Percentiles rank a stretch among this genome's conserved stretches.
Evolutionary conservation across 345 rosid species (phyloP).

Genomic region (Eucalyptus virginea): DNA sequence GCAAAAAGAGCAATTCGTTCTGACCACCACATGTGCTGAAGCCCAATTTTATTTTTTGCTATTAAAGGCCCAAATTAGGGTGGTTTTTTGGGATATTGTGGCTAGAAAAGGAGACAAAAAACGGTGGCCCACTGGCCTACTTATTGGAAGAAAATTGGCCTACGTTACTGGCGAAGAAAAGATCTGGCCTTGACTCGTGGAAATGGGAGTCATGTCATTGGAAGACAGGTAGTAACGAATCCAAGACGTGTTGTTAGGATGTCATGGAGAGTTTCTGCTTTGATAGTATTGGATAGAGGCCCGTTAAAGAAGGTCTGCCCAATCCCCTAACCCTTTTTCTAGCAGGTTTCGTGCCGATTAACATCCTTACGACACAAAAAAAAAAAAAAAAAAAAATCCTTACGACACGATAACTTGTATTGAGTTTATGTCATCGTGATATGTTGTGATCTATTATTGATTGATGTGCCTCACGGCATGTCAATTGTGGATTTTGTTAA

Average conservation of each 20-base stretch:
- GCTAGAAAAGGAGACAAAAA: too few relatives aligned
- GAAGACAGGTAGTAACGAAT: not conserved
- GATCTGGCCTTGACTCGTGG: too few relatives aligned
- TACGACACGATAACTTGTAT: not conserved
- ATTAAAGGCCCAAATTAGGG: not conserved
- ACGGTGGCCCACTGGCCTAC: too few relatives aligned
- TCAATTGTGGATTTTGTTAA: not conserved
- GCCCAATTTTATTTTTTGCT: not conserved
- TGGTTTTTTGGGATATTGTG: rapidly evolving
- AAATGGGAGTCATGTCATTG: too few relatives aligned
- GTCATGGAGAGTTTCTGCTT: not conserved
- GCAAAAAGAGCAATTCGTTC: too few relatives aligned
- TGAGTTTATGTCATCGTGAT: not conserved
- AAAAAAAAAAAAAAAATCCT: too few relatives aligned
- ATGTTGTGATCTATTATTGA: rapidly evolving
- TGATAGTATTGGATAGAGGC: not conserved
- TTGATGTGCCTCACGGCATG: rapidly evolving
- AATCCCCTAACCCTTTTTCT: not conserved
- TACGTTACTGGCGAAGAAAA: too few relatives aligned
- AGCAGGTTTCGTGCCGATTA: rapidly evolving
- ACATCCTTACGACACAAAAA: not conserved
- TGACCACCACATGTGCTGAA: not conserved
- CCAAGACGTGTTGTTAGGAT: not conserved
- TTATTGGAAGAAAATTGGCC: too few relatives aligned
- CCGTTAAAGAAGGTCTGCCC: not conserved